A percentile compares a stretch with the other conserved stretches of the same genome.
These are phyloP conservation scores for Areca catechu DNA, from an alignment of 176 grass and related monocot species.

Conservation along the genomic window DNA sequence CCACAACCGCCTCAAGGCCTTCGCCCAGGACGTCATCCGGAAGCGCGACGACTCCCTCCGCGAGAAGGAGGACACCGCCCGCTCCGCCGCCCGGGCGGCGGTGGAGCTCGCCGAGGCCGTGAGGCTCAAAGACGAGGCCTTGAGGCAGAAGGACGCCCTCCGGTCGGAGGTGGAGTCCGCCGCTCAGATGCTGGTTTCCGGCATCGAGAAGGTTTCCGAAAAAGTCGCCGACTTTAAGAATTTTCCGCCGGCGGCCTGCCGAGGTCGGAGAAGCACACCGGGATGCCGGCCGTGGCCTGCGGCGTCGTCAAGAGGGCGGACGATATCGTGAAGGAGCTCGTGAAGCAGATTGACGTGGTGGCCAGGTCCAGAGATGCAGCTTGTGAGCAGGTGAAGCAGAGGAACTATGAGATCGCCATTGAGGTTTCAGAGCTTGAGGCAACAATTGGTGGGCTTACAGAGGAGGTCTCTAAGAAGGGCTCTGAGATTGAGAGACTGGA, in stretches of 20 bases:
- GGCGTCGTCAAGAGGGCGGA: slow-evolving; percentile 86
- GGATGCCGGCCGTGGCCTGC: slow-evolving; percentile 69
- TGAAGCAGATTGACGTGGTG: slow-evolving; percentile 56
- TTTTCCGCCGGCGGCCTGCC: slow-evolving; percentile 42
- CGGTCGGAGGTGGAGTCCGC: slow-evolving; percentile 63
- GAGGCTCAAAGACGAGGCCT: slow-evolving; percentile 12
- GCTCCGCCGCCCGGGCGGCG: slow-evolving; percentile 4
- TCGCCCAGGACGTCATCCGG: slow-evolving; percentile 49
- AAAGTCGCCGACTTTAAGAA: slow-evolving; percentile 47
- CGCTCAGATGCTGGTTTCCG: slow-evolving; percentile 77
- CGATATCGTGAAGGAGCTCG: slow-evolving; percentile 84
- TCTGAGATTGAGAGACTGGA: slow-evolving; percentile 40
- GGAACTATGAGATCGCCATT: slow-evolving; percentile 95
- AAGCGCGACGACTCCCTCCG: slow-evolving; percentile 58
- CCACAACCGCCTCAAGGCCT: slow-evolving; percentile 48
- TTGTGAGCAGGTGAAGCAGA: slow-evolving; percentile 54
- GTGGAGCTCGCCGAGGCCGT: slow-evolving; percentile 3
- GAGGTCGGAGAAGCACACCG: slow-evolving; percentile 68
- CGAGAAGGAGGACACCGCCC: slow-evolving; percentile 15
- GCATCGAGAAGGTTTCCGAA: slow-evolving; percentile 67
- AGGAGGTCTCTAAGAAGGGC: slow-evolving; percentile 26
- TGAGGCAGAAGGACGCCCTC: slow-evolving; percentile 26
- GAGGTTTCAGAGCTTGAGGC: slow-evolving; percentile 97
- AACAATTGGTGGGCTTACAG: slow-evolving; percentile 16
- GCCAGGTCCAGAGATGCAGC: slow-evolving; percentile 46